A percentile compares a stretch with the other conserved stretches of the same genome.
Conservation (phyloP, 176 grass and related monocot genomes). For the Aegilops tauschii region DNA sequence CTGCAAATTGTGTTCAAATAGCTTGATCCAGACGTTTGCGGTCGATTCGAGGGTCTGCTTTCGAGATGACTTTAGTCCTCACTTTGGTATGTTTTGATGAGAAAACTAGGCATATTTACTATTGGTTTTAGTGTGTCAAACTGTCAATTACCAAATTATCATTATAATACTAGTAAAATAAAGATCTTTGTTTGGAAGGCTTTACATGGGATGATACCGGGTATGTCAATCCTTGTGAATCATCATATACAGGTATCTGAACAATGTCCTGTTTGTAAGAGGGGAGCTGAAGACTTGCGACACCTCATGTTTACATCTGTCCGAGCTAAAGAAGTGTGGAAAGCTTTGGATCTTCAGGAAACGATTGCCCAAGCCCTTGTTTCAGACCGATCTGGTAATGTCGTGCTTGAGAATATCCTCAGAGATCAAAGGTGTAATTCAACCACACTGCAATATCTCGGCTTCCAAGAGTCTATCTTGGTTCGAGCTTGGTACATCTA, state of each 20-base stretch:
- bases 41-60: no score
- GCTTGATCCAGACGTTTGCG: no score
- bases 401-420: background rate
- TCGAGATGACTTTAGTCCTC: no score
- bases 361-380: background rate
- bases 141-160: no score
- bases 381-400: background rate
- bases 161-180: background rate
- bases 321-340: background rate
- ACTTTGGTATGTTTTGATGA: no score
- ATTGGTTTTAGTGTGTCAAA: no score
- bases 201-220: background rate
- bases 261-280: no score
- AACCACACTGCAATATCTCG: background rate
- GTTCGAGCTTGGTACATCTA: background rate
- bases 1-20: no score
- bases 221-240: no score
- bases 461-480: background rate
- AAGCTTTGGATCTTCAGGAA: background rate
- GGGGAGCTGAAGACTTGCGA: background rate
- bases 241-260: no score
- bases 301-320: background rate
- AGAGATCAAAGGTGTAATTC: background rate
- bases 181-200: background rate
- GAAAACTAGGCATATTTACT: no score